phyloP scores from a whole-genome alignment of 2,329 filamentous ascomycete genomes.

The Trichoderma atrobrunneum region DNA sequence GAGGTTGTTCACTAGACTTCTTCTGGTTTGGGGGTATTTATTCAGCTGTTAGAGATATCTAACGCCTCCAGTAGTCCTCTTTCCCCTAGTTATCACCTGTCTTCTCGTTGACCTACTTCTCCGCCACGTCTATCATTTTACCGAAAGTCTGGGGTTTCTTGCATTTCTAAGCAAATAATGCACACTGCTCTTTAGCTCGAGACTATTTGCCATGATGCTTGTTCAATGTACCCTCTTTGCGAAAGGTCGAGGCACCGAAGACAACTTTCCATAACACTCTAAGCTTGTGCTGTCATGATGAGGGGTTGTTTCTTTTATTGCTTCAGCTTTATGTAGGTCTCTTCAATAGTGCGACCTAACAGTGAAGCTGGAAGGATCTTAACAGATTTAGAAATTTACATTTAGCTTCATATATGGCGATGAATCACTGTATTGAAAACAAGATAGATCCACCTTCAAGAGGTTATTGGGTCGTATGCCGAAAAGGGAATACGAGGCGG shows the following conservation, averaged over 20 bases:
- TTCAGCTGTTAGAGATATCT: too few species aligned
- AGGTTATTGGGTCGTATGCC: neutral
- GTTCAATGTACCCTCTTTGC: neutral
- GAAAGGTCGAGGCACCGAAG: neutral
- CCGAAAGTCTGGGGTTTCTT: neutral
- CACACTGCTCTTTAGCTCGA: neutral
- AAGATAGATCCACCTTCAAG: neutral
- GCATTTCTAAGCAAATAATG: neutral
- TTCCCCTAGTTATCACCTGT: neutral
- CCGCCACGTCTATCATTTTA: neutral
- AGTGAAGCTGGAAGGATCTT: neutral
- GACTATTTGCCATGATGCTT: neutral
- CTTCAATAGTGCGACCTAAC: neutral
- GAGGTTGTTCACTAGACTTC: neutral
- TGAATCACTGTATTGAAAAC: neutral
- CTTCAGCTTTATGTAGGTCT: neutral
- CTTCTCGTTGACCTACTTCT: neutral
- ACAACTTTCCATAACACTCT: neutral
- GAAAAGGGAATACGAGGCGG: neutral
- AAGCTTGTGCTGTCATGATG: neutral
- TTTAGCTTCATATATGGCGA: neutral
- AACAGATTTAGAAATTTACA: neutral
- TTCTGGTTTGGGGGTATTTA: neutral
- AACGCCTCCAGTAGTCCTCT: neutral
- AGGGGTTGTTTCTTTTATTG: neutral